phyloP scores from a whole-genome alignment of 805 yeast genomes.

The Saturnispora besseyi region DNA sequence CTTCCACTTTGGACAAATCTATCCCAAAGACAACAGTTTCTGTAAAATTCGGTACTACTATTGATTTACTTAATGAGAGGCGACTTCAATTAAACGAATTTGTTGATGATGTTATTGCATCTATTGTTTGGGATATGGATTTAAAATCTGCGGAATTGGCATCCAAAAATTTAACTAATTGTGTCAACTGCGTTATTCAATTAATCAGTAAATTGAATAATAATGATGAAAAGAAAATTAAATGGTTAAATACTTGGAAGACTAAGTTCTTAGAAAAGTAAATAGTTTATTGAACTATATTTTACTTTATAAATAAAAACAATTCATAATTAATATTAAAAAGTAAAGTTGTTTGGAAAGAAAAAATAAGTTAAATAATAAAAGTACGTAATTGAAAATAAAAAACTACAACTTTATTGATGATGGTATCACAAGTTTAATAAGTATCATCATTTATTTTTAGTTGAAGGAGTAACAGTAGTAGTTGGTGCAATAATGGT shows the following conservation, averaged over 20 bases:
- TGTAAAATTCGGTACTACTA: conserved; percentile 28
- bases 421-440: conserved; percentile 2
- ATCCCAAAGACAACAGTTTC: conserved; percentile 33
- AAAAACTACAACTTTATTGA: neutral
- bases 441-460: neutral
- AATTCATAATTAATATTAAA: neutral
- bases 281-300: neutral
- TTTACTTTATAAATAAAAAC: neutral
- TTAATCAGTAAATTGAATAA: conserved; percentile 40
- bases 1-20: conserved; percentile 51
- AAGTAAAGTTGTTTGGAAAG: neutral
- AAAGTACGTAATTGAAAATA: neutral
- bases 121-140: conserved; percentile 38
- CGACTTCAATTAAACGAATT: conserved; percentile 36
- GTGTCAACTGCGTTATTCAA: conserved; percentile 24
- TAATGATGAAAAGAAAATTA: conserved; percentile 41
- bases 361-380: neutral
- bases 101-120: conserved; percentile 53
- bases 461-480: neutral
- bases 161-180: conserved; percentile 14
- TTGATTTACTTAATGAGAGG: conserved; percentile 39
- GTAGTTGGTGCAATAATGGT: neutral
- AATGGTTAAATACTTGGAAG: conserved; percentile 51
- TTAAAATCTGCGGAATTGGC: conserved; percentile 28
- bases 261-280: conserved; percentile 31